Evolutionary conservation across 352 stramenopile species (phyloP).

Genomic region (Thalassiosira livingstoniorum): DNA sequence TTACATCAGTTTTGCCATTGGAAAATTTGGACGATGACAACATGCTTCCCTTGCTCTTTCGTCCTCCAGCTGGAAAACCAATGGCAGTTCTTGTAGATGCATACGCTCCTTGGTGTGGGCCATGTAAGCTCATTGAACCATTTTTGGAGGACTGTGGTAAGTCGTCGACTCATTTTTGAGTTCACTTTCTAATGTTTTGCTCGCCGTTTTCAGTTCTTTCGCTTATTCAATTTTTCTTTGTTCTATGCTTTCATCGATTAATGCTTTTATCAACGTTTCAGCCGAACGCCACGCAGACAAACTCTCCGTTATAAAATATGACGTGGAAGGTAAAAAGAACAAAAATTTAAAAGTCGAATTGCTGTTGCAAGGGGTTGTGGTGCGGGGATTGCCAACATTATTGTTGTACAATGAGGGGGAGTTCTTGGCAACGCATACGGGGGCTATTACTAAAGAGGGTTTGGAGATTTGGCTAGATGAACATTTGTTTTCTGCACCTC

Average conservation of each 20-base stretch:
- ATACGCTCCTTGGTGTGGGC: slow-evolving; percentile 62
- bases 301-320: slow-evolving; percentile 64
- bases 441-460: slow-evolving; percentile 51
- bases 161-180: background rate
- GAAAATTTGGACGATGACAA: slow-evolving; percentile 47
- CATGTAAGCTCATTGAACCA: slow-evolving; percentile 74
- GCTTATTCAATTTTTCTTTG: background rate
- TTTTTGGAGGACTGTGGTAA: slow-evolving; percentile 55
- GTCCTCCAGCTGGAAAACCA: background rate
- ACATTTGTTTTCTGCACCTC: slow-evolving; percentile 25
- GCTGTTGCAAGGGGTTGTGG: slow-evolving; percentile 63
- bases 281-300: slow-evolving; percentile 47
- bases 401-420: slow-evolving; percentile 61
- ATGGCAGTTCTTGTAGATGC: slow-evolving; percentile 60
- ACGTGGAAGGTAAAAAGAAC: slow-evolving; percentile 61
- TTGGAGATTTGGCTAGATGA: slow-evolving; percentile 61
- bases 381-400: slow-evolving; percentile 63
- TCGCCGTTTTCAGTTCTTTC: background rate
- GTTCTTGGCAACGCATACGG: slow-evolving; percentile 49
- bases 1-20: too few relatives aligned
- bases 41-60: slow-evolving; percentile 45
- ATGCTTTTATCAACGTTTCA: background rate
- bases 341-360: slow-evolving; percentile 73
- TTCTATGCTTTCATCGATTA: background rate
- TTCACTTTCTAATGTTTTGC: background rate